Base-by-base conservation (phyloP, 2,329 filamentous ascomycete genomes). In the Cytospora piceicola region DNA sequence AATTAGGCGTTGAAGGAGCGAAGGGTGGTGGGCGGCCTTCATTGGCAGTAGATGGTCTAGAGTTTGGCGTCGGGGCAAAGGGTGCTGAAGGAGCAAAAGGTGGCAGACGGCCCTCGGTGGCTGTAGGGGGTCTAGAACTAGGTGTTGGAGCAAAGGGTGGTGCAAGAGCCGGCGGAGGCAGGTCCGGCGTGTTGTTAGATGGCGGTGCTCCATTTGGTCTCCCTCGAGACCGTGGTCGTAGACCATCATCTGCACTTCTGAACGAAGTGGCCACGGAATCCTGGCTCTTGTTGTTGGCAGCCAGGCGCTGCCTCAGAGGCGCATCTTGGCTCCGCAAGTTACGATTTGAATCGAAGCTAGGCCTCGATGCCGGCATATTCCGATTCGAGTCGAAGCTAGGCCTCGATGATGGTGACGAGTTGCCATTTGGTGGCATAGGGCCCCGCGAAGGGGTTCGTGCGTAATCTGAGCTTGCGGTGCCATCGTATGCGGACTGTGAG, bases 261-360 rank as follows among this genome's bases (percentile, higher is more conserved):
- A 83, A 74, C 0, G 84, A 85, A 2, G 77, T 79, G 3, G 81
- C 80, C 24, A 86, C 76, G 0, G 85, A 87, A 62, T 88, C 85
- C 69, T 87, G 85, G 68, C 85, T 88, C 71, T 80, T 82, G 72
- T 87, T 87, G 67, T 76, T 79, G 14, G 80, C 78, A 1, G 80
- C 78, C 36, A 85, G 74, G 68, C 82, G 81, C 56, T 82, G 79
- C 39, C 63, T 54, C 53, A 86, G 74, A 0, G 79, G 76, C 12
- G 77, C 75, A 12, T 78, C 75, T 42, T 80, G 79, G 22, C 77
- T 77, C 42, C 78, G 77, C 36, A 79, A 73, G 68, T 79, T 71
- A 32, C 77, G 75, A 11, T 76, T 76, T 0, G 83, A 85, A 57
- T 87, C 84, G 58, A 85, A 75, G 71, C 85, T 86, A 29, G 81